Conservation (phyloP, 2,329 filamentous ascomycete genomes). For the Cyanodermella asteris region DNA sequence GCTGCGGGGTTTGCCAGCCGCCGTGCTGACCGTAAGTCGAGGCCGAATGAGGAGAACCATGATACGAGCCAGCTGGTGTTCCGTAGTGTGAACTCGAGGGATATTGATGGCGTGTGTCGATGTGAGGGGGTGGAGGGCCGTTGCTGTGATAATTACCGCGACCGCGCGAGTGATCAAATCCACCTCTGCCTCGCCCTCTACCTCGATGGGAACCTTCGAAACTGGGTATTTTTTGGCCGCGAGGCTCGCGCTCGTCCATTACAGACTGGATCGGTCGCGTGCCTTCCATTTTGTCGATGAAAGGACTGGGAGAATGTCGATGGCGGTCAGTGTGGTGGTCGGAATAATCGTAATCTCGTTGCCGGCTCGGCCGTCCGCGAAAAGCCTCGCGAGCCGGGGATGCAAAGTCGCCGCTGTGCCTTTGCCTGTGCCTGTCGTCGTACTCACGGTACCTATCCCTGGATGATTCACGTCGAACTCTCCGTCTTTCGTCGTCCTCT, state of each 20-base stretch:
- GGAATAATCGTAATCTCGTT: constrained; percentile 1
- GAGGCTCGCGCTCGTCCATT: constrained; percentile 12
- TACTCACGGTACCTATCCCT: constrained; percentile 17
- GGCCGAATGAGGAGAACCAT: constrained; percentile 38
- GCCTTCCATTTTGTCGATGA: constrained; percentile 1
- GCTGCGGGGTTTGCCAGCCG: constrained; percentile 27
- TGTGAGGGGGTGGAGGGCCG: constrained; percentile 18
- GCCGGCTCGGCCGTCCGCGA: constrained; percentile 1
- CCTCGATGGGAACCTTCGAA: constrained; percentile 15
- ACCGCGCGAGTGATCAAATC: constrained; percentile 16
- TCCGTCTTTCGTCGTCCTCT: constrained; percentile 10
- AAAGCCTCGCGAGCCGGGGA: constrained; percentile 6
- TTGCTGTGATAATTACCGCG: constrained; percentile 14
- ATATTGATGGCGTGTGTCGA: constrained; percentile 24
- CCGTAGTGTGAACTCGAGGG: constrained; percentile 37
- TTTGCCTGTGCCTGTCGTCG: constrained; percentile 15
- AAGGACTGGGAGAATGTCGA: not conserved
- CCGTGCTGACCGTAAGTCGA: constrained; percentile 38
- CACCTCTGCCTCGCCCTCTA: constrained; percentile 12
- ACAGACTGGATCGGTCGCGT: constrained; percentile 12
- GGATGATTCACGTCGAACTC: constrained; percentile 14
- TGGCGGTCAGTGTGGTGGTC: not conserved
- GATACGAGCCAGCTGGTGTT: constrained; percentile 31
- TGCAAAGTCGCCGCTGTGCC: constrained; percentile 13
- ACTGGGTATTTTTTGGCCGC: constrained; percentile 14